Evolutionary conservation across 225 moss, liverwort and hornwort species (phyloP), one percentile per base, ranked within the genome.

Genomic region (Sphagnum contortum): DNA sequence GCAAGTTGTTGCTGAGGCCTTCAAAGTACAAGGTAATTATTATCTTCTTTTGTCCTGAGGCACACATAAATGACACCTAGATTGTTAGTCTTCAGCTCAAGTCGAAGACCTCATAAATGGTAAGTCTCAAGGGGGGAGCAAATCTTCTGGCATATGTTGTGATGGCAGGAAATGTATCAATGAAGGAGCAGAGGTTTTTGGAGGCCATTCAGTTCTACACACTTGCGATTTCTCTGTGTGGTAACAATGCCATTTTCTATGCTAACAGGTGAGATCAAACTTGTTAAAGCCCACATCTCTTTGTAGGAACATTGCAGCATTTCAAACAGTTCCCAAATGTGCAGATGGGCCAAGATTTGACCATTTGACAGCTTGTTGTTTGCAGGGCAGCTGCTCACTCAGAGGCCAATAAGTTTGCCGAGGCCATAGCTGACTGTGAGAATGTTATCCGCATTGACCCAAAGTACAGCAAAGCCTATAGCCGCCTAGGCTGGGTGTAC

Each of bases 371-470:
- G 29, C 29, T 29, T 66, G 6, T 44, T 7, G 45, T n/a, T 50
- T 83, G 47, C 68, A 83, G 86, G 73, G 86, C 86, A 70, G 86
- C 86, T 69, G 86, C 86, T 12, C 80, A 82, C 48, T 83, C 86
- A 57, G 77, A 83, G 47, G 66, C 77, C 64, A 77, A 71, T 45
- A 80, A 80, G 58, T 87, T 63, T 61, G 73, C 66, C 1, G 86
- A 87, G 69, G 86, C 86, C 44, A 80, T 83, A 71, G 86, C 77
- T 50, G 86, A 87, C 58, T 87, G 86, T 46, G 75, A 82, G 59
- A 80, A 77, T 14, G 86, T 82, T 5, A 87, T 87, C 56, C 77
- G 78, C 60, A 68, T 77, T 49, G 80, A 83, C 69, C 83, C 86
- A 59, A 61, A 57, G 13, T 87, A 87, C 49, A 74, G 80, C 62